Evolutionary conservation across 306 rosid species (phyloP), one percentile per base, ranked within the genome.

Genomic region (Fagus sylvatica): DNA sequence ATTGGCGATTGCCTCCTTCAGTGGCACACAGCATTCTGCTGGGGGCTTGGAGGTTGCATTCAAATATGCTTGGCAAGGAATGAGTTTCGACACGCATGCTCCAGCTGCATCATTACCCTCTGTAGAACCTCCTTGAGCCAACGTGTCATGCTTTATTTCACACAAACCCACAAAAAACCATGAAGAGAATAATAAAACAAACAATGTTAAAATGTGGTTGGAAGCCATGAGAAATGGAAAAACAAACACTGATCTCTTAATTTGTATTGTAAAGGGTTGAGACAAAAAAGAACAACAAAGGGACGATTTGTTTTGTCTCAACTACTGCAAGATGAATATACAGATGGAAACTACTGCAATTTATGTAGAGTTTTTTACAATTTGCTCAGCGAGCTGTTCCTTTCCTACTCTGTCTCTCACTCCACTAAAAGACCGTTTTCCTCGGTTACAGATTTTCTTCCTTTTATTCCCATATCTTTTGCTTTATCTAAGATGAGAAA

Each of bases 11-110:
- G 85, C 30, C 62, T 84, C 80, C 75, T 37, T 82, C 60, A 93
- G 41, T 1, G 89, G 86, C 0, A 0, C 1, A 67, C 98, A 91
- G 56, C 97, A 91, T 1, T 74, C 1, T 0, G 76, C 6, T 1
- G 93, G 42, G 2, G 85, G 84, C 13, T 65, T 16, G 9, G 0
- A 53, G 16, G 87, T 82, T 2, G 60, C 0, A 13, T 80, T 85
- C 53, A 91, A 4, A 75, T 2, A 89, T 5, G 28, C 32, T 7
- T 88, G 79, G 55, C 98, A 93, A 0, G 98, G 89, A 13, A 86
- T 5, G 41, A 93, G 41, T 69, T 83, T 84, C 53, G 79, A 76
- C 82, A 93, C 22, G 90, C 97, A 93, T 43, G 80, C n/a, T n/a
- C 37, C 74, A 69, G 74, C 48, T 40, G 76, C 33, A 55, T 49